phyloP scores from a whole-genome alignment of 1,284 basidiomycete species.

The Cutaneotrichosporon sp. region DNA sequence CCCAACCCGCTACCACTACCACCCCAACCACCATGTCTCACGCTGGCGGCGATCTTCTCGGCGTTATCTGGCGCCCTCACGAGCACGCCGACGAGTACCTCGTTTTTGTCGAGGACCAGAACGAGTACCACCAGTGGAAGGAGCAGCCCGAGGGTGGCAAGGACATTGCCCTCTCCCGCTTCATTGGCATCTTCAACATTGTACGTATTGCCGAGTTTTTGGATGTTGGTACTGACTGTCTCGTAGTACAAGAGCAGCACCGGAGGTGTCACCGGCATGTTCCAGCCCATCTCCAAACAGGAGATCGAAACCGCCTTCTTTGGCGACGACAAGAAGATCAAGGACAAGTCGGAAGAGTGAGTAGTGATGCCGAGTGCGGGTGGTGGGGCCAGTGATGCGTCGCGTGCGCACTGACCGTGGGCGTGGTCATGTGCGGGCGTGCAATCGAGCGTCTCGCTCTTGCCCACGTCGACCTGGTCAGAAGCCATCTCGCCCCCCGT shows the following conservation, averaged over 20 bases:
- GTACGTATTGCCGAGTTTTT: slow-evolving; percentile 22
- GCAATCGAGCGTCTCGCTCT: too few species aligned
- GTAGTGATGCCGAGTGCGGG: too few species aligned
- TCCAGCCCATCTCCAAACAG: slow-evolving; percentile 40
- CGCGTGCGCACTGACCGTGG: too few species aligned
- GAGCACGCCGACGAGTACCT: slow-evolving; percentile 44
- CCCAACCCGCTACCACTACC: background rate
- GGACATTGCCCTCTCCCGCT: slow-evolving; percentile 40
- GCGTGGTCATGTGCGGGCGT: too few species aligned
- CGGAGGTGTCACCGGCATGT: slow-evolving; percentile 40
- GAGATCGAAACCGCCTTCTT: slow-evolving; percentile 44
- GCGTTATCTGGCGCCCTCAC: slow-evolving; percentile 35
- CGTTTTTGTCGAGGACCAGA: slow-evolving; percentile 41
- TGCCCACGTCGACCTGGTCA: too few species aligned
- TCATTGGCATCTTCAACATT: slow-evolving; percentile 41
- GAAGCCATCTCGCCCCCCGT: background rate
- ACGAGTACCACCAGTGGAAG: slow-evolving; percentile 40
- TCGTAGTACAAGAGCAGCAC: slow-evolving; percentile 37
- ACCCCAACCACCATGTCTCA: slow-evolving; percentile 12
- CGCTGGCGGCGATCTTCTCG: slow-evolving; percentile 15
- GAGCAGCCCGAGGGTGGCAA: slow-evolving; percentile 33
- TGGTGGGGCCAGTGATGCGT: too few species aligned
- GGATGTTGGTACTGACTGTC: background rate
- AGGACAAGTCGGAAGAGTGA: slow-evolving; percentile 45
- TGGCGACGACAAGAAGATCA: slow-evolving; percentile 42